Evolutionary conservation across 805 yeast species (phyloP), one percentile per base, ranked within the genome.

Genomic region (Brettanomyces sp.): DNA sequence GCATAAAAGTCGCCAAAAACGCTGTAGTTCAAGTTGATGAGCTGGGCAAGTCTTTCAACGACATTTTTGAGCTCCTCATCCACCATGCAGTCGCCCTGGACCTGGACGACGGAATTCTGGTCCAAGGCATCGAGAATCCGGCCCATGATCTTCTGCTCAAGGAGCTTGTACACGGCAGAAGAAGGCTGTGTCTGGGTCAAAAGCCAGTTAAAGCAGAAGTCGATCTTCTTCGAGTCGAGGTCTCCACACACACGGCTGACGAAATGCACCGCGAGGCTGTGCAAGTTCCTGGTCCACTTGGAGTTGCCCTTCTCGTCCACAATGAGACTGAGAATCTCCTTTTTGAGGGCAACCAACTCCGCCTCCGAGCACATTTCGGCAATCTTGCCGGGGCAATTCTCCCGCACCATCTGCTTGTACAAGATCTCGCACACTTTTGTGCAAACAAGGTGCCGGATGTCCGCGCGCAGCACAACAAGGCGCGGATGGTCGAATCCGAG

Each of bases 281-380:
- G 74, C 24, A 86, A 76, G 62, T 87, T 87, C 57, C 86, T 77
- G 1, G 96, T 87, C 96, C 96, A 87, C 66, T 89, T 86, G 48
- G 86, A 79, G 60, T 85, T 85, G 2, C 95, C 95, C 56, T 82
- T 84, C 48, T 84, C 87, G 63, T 87, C 95, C 33, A 88, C 78
- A 14, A 87, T 87, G 41, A 87, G 83, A 32, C 90, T 83, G 45
- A 85, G 66, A 38, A 88, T 76, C 56, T 86, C 91, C 44, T 71
- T 79, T 61, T 83, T 87, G 46, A 87, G 69, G 43, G 63, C 68
- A 45, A 66, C 62, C 47, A 74, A 58, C 38, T 70, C 61, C 12
- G 38, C 23, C 9, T 11, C 21, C 12, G 13, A 9, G 23, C 12
- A 11, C 13, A 2, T 14, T 9, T 14, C 23, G 41, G 8, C 13